Evolutionary conservation across 2,329 filamentous ascomycete species (phyloP), one percentile per base, ranked within the genome.

Genomic region (Ceratocystis harringtonii): DNA sequence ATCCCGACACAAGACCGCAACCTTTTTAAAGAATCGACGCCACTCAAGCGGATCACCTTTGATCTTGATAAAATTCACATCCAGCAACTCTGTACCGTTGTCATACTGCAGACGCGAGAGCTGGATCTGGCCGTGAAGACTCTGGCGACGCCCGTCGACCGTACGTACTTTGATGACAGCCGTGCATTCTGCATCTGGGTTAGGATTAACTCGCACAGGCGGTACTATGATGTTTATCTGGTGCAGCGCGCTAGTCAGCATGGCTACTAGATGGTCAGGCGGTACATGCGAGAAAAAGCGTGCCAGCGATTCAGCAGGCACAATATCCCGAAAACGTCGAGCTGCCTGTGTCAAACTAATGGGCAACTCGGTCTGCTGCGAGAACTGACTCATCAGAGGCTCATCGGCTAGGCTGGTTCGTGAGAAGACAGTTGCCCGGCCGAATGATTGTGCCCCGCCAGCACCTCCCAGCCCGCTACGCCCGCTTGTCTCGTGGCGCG

Each of bases 11-110:
- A 92, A 79, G 69, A 95, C 80, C 36, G 89, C 89, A n/a, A 96
- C 83, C 75, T 90, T 92, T 77, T 99, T 99, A 80, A 99, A 99
- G 73, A 99, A 90, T 43, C 94, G 80, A 68, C 94, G 84, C 94
- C 95, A 99, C 77, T 97, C 92, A 62, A 99, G 77, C 4, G 94
- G 94, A 77, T 99, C 94, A 5, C 94, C 94, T 77, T 96, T 96
- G 64, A 89, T 82, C 77, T 99, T 99, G 69, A 95, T 83, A 73
- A 99, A 97, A 63, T 90, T 82, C 32, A 96, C 89, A 74, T 96
- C 92, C 28, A 92, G 80, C 41, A 92, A 75, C 68, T 88, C 86
- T 69, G 76, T 76, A 8, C 77, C 77, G 64, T 80, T 78, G 1
- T 77, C 81, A 69, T 87, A 80, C 52, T 75, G 73, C 72, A 83